Evolutionary conservation across 2,329 filamentous ascomycete species (phyloP).

Genomic region (Fusarium sp.): DNA sequence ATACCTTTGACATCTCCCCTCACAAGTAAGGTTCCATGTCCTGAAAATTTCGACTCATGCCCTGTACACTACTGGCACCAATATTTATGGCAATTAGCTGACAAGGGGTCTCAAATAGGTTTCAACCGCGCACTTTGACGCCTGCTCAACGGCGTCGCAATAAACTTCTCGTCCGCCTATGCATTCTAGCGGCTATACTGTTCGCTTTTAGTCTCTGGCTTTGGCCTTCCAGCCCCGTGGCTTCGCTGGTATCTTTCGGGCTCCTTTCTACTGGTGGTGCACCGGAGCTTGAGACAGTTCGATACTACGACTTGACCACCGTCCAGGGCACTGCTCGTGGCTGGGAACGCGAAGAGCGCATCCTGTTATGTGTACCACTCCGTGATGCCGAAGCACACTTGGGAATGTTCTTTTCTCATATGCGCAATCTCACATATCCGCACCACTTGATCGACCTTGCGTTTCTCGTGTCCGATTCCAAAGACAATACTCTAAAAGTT

Average conservation of each 20-base stretch:
- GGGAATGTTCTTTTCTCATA: slow-evolving; percentile 98
- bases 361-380: slow-evolving; percentile 92
- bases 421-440: slow-evolving; percentile 95
- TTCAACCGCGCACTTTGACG: slow-evolving; percentile 82
- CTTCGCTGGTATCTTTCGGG: slow-evolving; percentile 73
- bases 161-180: slow-evolving; percentile 76
- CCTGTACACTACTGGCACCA: neutral
- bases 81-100: slow-evolving; percentile 8
- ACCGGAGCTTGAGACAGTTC: slow-evolving; percentile 89
- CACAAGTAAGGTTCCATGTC: slow-evolving; percentile 73
- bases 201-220: slow-evolving; percentile 78
- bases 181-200: slow-evolving; percentile 65
- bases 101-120: slow-evolving; percentile 51
- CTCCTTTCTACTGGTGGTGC: slow-evolving; percentile 73
- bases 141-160: slow-evolving; percentile 76
- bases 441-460: slow-evolving; percentile 96
- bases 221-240: slow-evolving; percentile 71
- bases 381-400: slow-evolving; percentile 92
- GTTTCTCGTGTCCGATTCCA: slow-evolving; percentile 96
- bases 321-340: slow-evolving; percentile 91
- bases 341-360: slow-evolving; percentile 96
- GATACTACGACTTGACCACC: slow-evolving; percentile 94
- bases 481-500: slow-evolving; percentile 84
- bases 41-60: neutral
- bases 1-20: slow-evolving; percentile 86